These are phyloP conservation scores for Hebeloma cylindrosporum DNA, from an alignment of 768 basidiomycete genomes.

Conservation along the genomic window DNA sequence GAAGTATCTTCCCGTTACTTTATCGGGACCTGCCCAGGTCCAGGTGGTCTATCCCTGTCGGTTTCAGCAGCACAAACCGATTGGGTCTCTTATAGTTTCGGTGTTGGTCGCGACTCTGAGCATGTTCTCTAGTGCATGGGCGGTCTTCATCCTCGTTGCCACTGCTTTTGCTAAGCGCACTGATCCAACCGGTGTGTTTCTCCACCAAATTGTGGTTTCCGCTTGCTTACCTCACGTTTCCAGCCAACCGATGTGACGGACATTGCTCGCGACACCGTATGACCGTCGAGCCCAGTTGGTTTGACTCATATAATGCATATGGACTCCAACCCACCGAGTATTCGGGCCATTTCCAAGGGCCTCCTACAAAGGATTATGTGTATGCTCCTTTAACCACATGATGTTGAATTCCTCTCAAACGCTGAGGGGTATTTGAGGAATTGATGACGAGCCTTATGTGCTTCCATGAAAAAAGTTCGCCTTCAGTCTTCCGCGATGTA, in stretches of 20 bases:
- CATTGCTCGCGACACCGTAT: conserved; percentile 3
- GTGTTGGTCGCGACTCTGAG: conserved; percentile 26
- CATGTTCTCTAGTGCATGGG: conserved; percentile 27
- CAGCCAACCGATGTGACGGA: conserved; percentile 11
- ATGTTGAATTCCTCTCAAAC: too few relatives aligned
- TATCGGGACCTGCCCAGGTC: conserved; percentile 20
- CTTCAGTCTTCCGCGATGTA: too few relatives aligned
- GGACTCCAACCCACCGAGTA: background rate
- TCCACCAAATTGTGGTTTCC: background rate
- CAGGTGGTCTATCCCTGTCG: conserved; percentile 25
- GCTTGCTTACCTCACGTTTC: too few relatives aligned
- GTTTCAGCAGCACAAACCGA: conserved; percentile 16
- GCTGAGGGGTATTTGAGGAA: too few relatives aligned
- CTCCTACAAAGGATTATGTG: background rate
- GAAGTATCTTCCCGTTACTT: conserved; percentile 12
- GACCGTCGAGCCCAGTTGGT: background rate
- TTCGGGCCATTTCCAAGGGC: background rate
- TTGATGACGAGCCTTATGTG: too few relatives aligned
- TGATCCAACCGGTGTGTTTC: conserved; percentile 3
- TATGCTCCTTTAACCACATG: conserved; percentile 14
- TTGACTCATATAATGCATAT: background rate
- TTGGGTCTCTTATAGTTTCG: conserved; percentile 17
- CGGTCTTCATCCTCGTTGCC: conserved; percentile 20
- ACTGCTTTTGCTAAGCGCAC: conserved; percentile 9
- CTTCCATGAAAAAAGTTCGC: too few relatives aligned